phyloP scores from a whole-genome alignment of 441 rosid species.

The Croton setiger region DNA sequence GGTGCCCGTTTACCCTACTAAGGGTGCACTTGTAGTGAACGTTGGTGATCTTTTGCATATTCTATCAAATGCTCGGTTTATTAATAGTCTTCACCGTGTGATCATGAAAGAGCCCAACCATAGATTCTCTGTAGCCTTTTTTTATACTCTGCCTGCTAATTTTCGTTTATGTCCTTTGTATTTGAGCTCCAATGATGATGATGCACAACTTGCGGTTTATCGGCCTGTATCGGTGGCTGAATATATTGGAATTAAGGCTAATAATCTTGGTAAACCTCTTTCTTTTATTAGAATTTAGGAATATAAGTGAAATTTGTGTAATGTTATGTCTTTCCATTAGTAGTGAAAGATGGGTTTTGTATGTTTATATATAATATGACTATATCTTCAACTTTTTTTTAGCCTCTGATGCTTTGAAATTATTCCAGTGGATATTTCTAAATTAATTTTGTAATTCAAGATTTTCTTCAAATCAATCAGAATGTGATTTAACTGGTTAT shows the following conservation, averaged over 20 bases:
- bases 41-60: conserved; percentile 78
- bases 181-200: not conserved
- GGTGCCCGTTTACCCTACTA: conserved; percentile 58
- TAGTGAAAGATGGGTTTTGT: not conserved
- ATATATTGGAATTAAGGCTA: conserved; percentile 35
- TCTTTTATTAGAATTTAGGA: conserved; percentile 30
- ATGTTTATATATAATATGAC: not conserved
- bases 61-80: conserved; percentile 57
- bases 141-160: conserved; percentile 51
- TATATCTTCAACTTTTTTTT: too few species aligned
- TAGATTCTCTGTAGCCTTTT: conserved; percentile 60
- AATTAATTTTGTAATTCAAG: too few species aligned
- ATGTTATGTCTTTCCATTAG: not conserved
- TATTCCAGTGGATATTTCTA: too few species aligned
- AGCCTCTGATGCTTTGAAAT: too few species aligned
- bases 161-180: conserved; percentile 30
- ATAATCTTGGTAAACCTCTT: conserved; percentile 35
- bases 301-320: not conserved
- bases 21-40: conserved; percentile 60
- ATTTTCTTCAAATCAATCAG: too few species aligned
- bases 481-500: too few species aligned
- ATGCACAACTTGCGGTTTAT: conserved; percentile 21
- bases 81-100: conserved; percentile 68
- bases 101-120: conserved; percentile 47
- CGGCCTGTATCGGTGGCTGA: conserved; percentile 37